Conservation (phyloP, 2,329 filamentous ascomycete species). For the Phyllosticta citrichinensis region DNA sequence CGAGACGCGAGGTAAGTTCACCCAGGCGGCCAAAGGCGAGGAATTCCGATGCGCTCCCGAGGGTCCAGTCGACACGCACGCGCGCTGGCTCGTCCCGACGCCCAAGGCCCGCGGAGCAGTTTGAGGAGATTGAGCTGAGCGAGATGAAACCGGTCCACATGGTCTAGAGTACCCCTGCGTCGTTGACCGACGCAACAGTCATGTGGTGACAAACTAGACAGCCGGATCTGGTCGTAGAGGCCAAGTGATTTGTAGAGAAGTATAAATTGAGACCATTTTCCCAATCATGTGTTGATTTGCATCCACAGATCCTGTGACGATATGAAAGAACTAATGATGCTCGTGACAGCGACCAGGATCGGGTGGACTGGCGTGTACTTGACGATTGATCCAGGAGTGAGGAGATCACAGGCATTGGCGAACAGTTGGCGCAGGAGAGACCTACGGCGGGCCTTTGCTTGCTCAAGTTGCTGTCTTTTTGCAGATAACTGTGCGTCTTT, state of each 20-base stretch:
- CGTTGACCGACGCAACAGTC: background rate
- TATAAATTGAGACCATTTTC: background rate
- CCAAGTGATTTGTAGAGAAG: background rate
- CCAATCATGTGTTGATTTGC: background rate
- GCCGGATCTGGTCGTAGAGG: background rate
- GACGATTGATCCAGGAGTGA: conserved; percentile 5
- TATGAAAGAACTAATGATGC: conserved; percentile 7
- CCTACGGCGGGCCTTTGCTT: background rate
- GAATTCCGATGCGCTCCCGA: background rate
- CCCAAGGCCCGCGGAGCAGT: background rate
- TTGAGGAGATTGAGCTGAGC: background rate
- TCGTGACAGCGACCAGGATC: background rate
- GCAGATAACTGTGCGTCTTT: background rate
- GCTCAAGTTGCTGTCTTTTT: background rate
- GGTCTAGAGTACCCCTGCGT: background rate
- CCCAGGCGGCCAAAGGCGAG: background rate
- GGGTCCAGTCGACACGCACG: background rate
- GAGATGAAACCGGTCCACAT: background rate
- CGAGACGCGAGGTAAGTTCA: background rate
- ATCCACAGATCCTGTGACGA: conserved; percentile 4
- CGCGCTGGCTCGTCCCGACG: no score
- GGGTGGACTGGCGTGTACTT: background rate
- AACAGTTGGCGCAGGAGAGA: background rate
- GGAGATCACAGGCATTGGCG: conserved; percentile 1
- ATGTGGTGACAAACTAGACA: background rate